phyloP scores from a whole-genome alignment of 495 filamentous ascomycete species.

The Physcia stellaris region DNA sequence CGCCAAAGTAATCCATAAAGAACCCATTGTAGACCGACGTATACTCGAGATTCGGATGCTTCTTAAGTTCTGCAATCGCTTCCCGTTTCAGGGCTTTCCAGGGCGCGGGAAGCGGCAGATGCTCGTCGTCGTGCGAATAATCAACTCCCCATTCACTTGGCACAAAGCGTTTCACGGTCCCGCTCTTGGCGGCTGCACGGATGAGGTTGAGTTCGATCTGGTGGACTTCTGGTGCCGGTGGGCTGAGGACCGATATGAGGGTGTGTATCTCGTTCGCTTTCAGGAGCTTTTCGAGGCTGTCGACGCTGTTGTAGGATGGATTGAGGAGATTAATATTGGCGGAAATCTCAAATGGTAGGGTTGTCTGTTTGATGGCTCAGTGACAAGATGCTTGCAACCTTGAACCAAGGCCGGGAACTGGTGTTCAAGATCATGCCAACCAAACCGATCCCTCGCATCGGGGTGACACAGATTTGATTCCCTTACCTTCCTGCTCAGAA shows the following conservation, averaged over 20 bases:
- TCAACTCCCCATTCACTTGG: slow-evolving; percentile 32
- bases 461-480: not conserved
- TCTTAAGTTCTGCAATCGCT: not conserved
- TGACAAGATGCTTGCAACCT: not conserved
- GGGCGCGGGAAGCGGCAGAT: not conserved
- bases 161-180: slow-evolving; percentile 31
- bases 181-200: slow-evolving; percentile 31
- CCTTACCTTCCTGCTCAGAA: slow-evolving; percentile 29
- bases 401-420: no score
- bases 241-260: slow-evolving; percentile 34
- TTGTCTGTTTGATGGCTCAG: not conserved
- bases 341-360: not conserved
- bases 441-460: not conserved
- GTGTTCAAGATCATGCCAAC: no score
- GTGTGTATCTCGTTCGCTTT: slow-evolving; percentile 35
- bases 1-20: slow-evolving; percentile 43
- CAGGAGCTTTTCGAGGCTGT: slow-evolving; percentile 23
- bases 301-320: slow-evolving; percentile 31
- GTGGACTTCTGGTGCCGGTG: slow-evolving; percentile 9
- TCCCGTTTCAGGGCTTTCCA: not conserved
- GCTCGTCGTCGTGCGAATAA: slow-evolving; percentile 11
- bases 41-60: slow-evolving; percentile 26
- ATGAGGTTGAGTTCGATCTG: slow-evolving; percentile 23
- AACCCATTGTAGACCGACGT: slow-evolving; percentile 36
- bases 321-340: slow-evolving; percentile 16